These are phyloP conservation scores for Cladosporium halotolerans DNA, from an alignment of 2,329 filamentous ascomycete species.

Conservation along the genomic window DNA sequence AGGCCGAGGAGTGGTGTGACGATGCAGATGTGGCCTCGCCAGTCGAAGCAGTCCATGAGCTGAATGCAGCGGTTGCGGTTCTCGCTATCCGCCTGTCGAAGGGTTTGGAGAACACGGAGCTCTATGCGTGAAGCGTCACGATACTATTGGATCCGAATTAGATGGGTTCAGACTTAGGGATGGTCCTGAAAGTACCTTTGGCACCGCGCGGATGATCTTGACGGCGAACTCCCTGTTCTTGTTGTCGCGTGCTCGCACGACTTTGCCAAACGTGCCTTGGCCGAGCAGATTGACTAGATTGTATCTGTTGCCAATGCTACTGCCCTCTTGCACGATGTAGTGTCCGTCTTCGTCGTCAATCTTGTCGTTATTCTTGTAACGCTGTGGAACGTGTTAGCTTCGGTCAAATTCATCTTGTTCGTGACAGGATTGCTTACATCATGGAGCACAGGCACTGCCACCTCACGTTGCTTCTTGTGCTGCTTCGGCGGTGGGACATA, in stretches of 20 bases:
- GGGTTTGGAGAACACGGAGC: slow-evolving; percentile 81
- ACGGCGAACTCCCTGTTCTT: slow-evolving; percentile 81
- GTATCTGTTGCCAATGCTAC: slow-evolving; percentile 81
- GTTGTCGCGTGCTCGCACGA: slow-evolving; percentile 84
- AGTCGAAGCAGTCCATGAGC: slow-evolving; percentile 93
- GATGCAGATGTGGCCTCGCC: slow-evolving; percentile 90
- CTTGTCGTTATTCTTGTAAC: slow-evolving; percentile 48
- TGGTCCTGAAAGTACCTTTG: slow-evolving; percentile 50
- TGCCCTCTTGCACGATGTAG: slow-evolving; percentile 86
- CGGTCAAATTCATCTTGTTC: not conserved
- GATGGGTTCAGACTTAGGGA: not conserved
- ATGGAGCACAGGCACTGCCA: slow-evolving; percentile 51
- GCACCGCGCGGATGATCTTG: slow-evolving; percentile 96
- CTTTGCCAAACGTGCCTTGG: slow-evolving; percentile 97
- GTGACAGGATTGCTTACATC: slow-evolving; percentile 46
- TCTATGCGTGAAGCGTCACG: slow-evolving; percentile 94
- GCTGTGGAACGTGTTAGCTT: slow-evolving; percentile 20
- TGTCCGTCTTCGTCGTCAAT: slow-evolving; percentile 96
- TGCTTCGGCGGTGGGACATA: slow-evolving; percentile 86
- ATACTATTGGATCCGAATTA: slow-evolving; percentile 45
- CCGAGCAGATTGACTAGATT: slow-evolving; percentile 83
- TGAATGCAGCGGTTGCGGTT: slow-evolving; percentile 98
- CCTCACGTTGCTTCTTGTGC: slow-evolving; percentile 74
- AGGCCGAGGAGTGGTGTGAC: slow-evolving; percentile 75
- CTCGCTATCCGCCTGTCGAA: slow-evolving; percentile 82